Conservation (phyloP, 345 rosid species). For the Odontarrhena argentea region DNA sequence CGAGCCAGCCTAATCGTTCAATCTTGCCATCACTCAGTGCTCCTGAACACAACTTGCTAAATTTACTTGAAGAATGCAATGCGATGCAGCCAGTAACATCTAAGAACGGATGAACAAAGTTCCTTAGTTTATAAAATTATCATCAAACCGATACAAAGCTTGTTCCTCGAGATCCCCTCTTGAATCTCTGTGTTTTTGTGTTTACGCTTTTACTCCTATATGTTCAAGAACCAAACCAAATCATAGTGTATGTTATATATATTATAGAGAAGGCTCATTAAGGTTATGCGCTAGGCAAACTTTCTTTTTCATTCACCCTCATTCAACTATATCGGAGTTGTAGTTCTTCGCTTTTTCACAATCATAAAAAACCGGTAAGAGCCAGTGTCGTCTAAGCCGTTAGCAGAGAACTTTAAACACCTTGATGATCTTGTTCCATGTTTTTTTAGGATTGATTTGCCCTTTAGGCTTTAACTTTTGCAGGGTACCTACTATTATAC, state of each 20-base stretch:
- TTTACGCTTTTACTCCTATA: conserved; percentile 30
- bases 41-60: conserved; percentile 79
- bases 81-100: conserved; percentile 56
- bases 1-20: conserved; percentile 47
- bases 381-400: background rate
- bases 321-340: background rate
- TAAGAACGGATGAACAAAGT: conserved; percentile 35
- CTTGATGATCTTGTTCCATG: conserved; percentile 19
- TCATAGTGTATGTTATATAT: conserved; percentile 35
- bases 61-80: conserved; percentile 84
- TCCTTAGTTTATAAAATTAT: conserved; percentile 35
- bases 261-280: conserved; percentile 23
- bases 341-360: background rate
- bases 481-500: conserved; percentile 9
- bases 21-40: conserved; percentile 91
- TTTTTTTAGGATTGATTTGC: background rate
- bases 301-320: background rate
- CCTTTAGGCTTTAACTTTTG: conserved; percentile 32
- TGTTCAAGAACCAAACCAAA: conserved; percentile 30
- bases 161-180: conserved; percentile 2
- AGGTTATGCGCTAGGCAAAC: conserved; percentile 29
- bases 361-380: background rate
- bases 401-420: conserved; percentile 25
- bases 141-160: conserved; percentile 23
- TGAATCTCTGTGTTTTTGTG: conserved; percentile 6